These are phyloP conservation scores for Aspergillus coremiiformis DNA, from an alignment of 495 filamentous ascomycete genomes.

Conservation along the genomic window DNA sequence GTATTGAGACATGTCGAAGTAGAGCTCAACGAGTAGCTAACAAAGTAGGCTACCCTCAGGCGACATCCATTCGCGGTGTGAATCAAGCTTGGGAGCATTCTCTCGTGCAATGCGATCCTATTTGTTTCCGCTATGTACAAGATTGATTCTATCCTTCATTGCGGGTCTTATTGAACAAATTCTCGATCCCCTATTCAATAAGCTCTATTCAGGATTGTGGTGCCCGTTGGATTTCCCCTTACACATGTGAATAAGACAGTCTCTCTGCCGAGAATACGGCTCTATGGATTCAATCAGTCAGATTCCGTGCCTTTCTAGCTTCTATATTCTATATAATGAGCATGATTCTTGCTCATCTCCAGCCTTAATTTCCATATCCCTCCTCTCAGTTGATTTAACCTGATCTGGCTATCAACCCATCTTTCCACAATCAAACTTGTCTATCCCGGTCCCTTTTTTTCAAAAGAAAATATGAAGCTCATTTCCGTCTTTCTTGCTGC, in stretches of 20 bases:
- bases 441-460: neutral
- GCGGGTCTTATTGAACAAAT: neutral
- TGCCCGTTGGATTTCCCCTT: neutral
- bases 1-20: too few relatives aligned
- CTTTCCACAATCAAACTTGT: conserved; percentile 3
- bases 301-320: neutral
- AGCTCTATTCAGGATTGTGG: neutral
- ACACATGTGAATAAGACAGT: conserved; percentile 4
- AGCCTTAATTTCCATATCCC: neutral
- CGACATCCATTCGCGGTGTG: neutral
- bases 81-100: neutral
- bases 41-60: neutral
- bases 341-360: conserved; percentile 3
- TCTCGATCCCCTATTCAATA: conserved; percentile 14
- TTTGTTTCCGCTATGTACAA: neutral
- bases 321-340: conserved; percentile 1
- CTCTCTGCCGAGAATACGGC: neutral
- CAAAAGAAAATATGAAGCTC: conserved; percentile 49
- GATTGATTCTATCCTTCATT: neutral
- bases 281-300: neutral
- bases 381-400: neutral
- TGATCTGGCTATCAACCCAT: neutral
- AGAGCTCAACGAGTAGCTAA: neutral
- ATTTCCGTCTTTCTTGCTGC: conserved; percentile 30
- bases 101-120: neutral